These are phyloP conservation scores for Phytophthora pluvialis DNA, from an alignment of 352 stramenopile species.

Conservation along the genomic window DNA sequence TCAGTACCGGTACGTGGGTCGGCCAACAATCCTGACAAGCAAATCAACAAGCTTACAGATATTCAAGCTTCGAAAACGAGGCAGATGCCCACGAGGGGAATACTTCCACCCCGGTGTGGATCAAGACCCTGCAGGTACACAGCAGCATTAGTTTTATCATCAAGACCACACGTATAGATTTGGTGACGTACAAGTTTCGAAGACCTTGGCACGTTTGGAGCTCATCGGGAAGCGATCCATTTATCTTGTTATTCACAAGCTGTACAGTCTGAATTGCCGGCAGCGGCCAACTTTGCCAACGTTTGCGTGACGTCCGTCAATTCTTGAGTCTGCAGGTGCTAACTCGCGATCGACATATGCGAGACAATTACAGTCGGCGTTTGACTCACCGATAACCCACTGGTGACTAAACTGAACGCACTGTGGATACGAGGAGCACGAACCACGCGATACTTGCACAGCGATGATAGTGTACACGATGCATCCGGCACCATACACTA, in stretches of 20 bases:
- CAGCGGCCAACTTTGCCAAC: conserved; percentile 21
- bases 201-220: conserved; percentile 25
- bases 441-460: conserved; percentile 11
- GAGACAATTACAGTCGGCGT: conserved; percentile 27
- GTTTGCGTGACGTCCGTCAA: conserved; percentile 30
- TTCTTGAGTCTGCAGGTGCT: conserved; percentile 19
- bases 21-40: not conserved
- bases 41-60: conserved; percentile 35
- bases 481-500: conserved; percentile 33
- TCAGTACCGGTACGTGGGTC: not conserved
- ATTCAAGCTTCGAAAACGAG: conserved; percentile 41
- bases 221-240: conserved; percentile 29
- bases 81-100: conserved; percentile 34
- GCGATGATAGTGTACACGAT: conserved; percentile 29
- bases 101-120: conserved; percentile 33
- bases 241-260: conserved; percentile 38
- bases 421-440: conserved; percentile 24
- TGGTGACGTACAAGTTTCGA: conserved; percentile 36
- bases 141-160: not conserved
- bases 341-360: conserved; percentile 39
- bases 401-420: conserved; percentile 25
- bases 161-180: not conserved
- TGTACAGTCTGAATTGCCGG: conserved; percentile 34
- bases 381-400: conserved; percentile 4
- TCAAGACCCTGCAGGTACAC: conserved; percentile 33